Percentiles rank a stretch among this genome's conserved stretches.
phyloP scores from a whole-genome alignment of 1,284 basidiomycete genomes.

The Trametes pubescens region DNA sequence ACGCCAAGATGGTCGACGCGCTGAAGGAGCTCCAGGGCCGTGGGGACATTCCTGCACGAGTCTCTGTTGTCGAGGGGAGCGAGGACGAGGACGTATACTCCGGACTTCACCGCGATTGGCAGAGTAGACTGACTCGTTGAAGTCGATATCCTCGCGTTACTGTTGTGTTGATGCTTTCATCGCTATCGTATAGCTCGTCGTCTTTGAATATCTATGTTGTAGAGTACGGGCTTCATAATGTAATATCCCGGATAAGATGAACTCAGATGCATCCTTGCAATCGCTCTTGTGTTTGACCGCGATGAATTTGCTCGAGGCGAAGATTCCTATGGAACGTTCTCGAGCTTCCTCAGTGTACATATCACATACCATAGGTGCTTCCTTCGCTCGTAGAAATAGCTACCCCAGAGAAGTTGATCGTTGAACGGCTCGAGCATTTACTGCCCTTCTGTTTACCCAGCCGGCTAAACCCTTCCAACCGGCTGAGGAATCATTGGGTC shows the following conservation, averaged over 20 bases:
- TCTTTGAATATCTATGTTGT: not conserved
- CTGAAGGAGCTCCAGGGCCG: slow-evolving; percentile 23
- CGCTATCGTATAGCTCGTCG: not conserved
- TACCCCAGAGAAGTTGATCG: too few relatives aligned
- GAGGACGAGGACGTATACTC: slow-evolving; percentile 15
- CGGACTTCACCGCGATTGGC: not conserved
- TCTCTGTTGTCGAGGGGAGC: slow-evolving; percentile 20
- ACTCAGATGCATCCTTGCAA: too few relatives aligned
- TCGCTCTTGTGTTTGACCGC: too few relatives aligned
- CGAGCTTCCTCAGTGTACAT: too few relatives aligned
- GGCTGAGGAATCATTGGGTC: slow-evolving; percentile 24
- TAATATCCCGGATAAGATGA: too few relatives aligned
- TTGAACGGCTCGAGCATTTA: too few relatives aligned
- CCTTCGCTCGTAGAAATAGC: too few relatives aligned
- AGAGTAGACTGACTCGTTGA: not conserved
- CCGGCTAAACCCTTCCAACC: too few relatives aligned
- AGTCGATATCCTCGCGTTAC: not conserved
- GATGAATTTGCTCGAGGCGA: too few relatives aligned
- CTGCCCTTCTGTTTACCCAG: too few relatives aligned
- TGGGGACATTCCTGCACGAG: not conserved
- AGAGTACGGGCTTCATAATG: not conserved
- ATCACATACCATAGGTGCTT: too few relatives aligned
- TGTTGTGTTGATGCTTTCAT: not conserved
- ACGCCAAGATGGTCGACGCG: slow-evolving; percentile 29
- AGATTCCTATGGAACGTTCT: too few relatives aligned